Evolutionary conservation across 495 filamentous ascomycete genomes (phyloP).

Genomic region (Aspergillus wentii): DNA sequence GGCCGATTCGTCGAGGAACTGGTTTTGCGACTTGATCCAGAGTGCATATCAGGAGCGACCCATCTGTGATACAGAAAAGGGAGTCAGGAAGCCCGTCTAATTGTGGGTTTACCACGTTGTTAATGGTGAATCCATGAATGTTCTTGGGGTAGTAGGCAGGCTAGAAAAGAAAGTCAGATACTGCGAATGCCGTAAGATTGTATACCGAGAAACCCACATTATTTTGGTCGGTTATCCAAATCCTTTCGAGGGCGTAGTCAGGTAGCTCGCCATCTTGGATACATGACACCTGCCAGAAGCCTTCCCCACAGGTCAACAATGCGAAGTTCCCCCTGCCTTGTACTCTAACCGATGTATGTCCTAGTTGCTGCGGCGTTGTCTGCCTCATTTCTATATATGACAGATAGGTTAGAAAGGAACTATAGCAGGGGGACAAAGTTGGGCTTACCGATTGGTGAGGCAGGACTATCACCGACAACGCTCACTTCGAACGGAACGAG

Average conservation of each 20-base stretch:
- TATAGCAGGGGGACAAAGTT: neutral
- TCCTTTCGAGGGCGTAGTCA: slow-evolving; percentile 24
- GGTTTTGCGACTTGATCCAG: slow-evolving; percentile 27
- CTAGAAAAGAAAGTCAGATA: slow-evolving; percentile 19
- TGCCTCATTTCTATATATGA: slow-evolving; percentile 24
- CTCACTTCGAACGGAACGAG: slow-evolving; percentile 31
- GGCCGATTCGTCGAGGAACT: slow-evolving; percentile 36
- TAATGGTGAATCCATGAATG: slow-evolving; percentile 28
- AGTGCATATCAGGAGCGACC: slow-evolving; percentile 34
- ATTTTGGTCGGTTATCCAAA: slow-evolving; percentile 43
- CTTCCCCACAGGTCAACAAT: slow-evolving; percentile 33
- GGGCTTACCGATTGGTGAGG: slow-evolving; percentile 22
- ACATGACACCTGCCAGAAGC: slow-evolving; percentile 36
- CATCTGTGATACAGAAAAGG: slow-evolving; percentile 40
- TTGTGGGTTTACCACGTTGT: slow-evolving; percentile 9
- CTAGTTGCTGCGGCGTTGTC: slow-evolving; percentile 20
- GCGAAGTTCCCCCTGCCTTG: slow-evolving; percentile 22
- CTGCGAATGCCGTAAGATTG: neutral
- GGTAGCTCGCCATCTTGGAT: slow-evolving; percentile 10
- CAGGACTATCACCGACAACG: slow-evolving; percentile 8
- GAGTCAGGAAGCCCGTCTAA: slow-evolving; percentile 16
- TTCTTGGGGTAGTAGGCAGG: slow-evolving; percentile 34
- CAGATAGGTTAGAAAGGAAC: neutral
- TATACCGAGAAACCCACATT: slow-evolving; percentile 38
- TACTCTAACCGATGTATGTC: slow-evolving; percentile 34